Base-by-base conservation (phyloP, 169 alveolate species). In the Toxoplasma gondii region DNA sequence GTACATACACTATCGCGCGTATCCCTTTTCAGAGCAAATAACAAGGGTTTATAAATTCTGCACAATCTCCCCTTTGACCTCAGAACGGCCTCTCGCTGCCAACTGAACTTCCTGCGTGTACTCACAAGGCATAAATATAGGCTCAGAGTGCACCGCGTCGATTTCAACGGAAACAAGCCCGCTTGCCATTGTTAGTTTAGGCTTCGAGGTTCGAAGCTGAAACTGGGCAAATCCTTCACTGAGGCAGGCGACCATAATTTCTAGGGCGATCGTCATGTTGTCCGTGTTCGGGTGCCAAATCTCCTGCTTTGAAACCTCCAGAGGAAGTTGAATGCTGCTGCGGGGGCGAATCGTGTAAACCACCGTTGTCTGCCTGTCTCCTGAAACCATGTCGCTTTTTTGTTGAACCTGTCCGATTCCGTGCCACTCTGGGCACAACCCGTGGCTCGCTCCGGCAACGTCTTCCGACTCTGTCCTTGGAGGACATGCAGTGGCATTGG, bases 191-290 rank as follows among this genome's bases (percentile, higher is more conserved):
- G 39, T 19, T 1, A 78, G 86, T 17, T 38, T 10, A 1, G 86
- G 9, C n/a, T 2, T 45, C 2, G 49, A 36, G 22, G n/a, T n/a
- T 45, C n/a, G 86, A 0, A 78, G 27, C 24, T n/a, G 49, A 78
- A 78, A 16, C 44, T 78, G 86, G 45, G 45, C 49, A 78, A 78
- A 78, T 17, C 86, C 86, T 38, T 78, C 86, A 27, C n/a, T n/a
- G 31, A 78, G 86, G 45, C 86, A 78, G 10, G 86, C n/a, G 22
- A 78, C 86, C 39, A 78, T 78, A 17, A 78, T 1, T 78, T 78
- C 86, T n/a, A 78, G 43, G 29, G 86, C 86, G 22, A 45, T 31
- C 43, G 74, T 64, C 74, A 64, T 64, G 74, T 7, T 27, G 4
- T 16, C n/a, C 29, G 74, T 16, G n/a, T 19, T 4, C 22, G n/a